Evolutionary conservation across 108 stramenopile species (phyloP).

Genomic region (Nitzschia putrida): DNA sequence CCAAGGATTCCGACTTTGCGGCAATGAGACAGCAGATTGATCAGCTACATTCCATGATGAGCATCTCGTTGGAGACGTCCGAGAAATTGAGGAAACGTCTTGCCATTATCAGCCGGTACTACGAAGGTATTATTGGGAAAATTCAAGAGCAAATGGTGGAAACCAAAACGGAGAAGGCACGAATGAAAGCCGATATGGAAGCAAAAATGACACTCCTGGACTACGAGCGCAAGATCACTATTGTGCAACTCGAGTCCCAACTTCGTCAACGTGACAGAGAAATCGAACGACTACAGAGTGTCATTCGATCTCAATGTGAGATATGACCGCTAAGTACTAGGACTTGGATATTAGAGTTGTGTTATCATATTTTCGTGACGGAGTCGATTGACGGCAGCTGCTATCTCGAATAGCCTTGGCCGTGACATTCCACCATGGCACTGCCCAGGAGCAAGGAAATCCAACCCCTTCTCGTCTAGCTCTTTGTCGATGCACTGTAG

Average conservation of each 20-base stretch:
- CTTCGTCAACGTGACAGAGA: constrained; percentile 4
- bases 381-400: constrained; percentile 76
- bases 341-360: constrained; percentile 1
- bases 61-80: constrained; percentile 21
- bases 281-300: background rate
- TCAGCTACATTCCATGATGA: constrained; percentile 34
- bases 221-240: constrained; percentile 1
- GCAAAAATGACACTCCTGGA: constrained; percentile 10
- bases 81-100: constrained; percentile 30
- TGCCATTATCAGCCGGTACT: constrained; percentile 26
- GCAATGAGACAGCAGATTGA: constrained; percentile 22
- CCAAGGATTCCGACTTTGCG: constrained; percentile 15
- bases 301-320: background rate
- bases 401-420: constrained; percentile 73
- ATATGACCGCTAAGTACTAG: background rate
- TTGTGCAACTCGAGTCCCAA: constrained; percentile 5
- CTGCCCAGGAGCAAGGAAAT: constrained; percentile 59
- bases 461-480: constrained; percentile 59
- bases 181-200: constrained; percentile 8
- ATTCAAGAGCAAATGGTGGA: constrained; percentile 30
- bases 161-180: constrained; percentile 29
- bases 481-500: constrained; percentile 48
- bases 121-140: constrained; percentile 31
- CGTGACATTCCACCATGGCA: constrained; percentile 75
- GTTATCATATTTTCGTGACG: constrained; percentile 29